These are phyloP conservation scores for Chlamydomonas sphaeroides DNA, from an alignment of 139 green algal genomes.

Conservation along the genomic window DNA sequence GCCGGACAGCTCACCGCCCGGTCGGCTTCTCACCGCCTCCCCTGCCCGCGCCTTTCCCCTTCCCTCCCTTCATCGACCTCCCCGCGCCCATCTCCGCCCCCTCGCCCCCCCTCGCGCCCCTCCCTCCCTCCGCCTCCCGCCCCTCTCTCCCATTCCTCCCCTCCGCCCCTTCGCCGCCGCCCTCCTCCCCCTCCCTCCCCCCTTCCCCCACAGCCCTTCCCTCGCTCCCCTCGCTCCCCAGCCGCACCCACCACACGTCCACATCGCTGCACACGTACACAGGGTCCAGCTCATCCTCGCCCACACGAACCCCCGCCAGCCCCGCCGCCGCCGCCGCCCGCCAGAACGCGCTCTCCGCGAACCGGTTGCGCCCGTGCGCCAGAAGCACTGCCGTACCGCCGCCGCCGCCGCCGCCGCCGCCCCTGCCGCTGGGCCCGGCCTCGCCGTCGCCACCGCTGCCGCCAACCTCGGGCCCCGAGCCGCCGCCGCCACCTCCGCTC, in stretches of 20 bases:
- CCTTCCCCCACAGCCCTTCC: too few relatives aligned
- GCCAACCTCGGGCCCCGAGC: background rate
- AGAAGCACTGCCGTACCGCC: slow-evolving; percentile 8
- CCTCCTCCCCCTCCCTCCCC: too few relatives aligned
- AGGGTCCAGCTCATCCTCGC: slow-evolving; percentile 51
- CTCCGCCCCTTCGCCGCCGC: background rate
- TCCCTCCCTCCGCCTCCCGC: too few relatives aligned
- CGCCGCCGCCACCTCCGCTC: background rate
- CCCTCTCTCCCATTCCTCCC: background rate
- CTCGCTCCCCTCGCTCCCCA: background rate
- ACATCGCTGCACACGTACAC: slow-evolving; percentile 69
- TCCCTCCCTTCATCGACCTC: too few relatives aligned
- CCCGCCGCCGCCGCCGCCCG: background rate
- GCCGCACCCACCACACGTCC: slow-evolving; percentile 50
- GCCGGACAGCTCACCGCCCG: too few relatives aligned
- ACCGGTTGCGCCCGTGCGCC: slow-evolving; percentile 64
- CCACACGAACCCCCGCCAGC: slow-evolving; percentile 34
- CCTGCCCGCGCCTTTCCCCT: too few relatives aligned
- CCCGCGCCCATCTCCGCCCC: too few relatives aligned
- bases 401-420: background rate
- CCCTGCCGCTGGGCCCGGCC: background rate
- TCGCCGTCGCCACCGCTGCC: background rate
- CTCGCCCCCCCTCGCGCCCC: too few relatives aligned
- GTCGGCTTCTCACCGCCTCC: too few relatives aligned
- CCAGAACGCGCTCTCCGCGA: slow-evolving; percentile 60